Conservation (phyloP, 2,329 filamentous ascomycete genomes). For the Penicillium occitanis region DNA sequence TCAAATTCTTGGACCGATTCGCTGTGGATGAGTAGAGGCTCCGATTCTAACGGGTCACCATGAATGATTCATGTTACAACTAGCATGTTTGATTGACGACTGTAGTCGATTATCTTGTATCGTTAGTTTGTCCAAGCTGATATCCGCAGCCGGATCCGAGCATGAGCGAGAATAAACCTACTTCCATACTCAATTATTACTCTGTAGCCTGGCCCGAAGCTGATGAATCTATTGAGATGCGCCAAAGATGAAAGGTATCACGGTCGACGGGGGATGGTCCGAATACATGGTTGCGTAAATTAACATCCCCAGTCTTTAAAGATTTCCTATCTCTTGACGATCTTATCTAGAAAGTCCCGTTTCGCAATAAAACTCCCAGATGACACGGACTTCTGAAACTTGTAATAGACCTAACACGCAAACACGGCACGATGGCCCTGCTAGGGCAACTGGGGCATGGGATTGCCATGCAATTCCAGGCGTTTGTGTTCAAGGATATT, state of each 20-base stretch:
- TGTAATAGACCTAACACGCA: not conserved
- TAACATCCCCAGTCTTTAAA: too few relatives aligned
- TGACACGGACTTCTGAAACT: not conserved
- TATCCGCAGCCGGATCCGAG: not conserved
- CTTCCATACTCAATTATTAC: not conserved
- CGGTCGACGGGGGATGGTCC: too few relatives aligned
- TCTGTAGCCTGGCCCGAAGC: not conserved
- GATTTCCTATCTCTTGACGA: too few relatives aligned
- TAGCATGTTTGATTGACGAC: not conserved
- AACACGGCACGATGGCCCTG: not conserved
- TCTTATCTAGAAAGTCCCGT: too few relatives aligned
- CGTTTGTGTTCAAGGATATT: not conserved
- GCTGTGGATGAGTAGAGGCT: slow-evolving; percentile 51
- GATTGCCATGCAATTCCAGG: not conserved
- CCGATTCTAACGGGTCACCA: not conserved
- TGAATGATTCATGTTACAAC: too few relatives aligned
- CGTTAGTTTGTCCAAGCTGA: not conserved
- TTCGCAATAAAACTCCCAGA: too few relatives aligned
- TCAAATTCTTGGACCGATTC: slow-evolving; percentile 67
- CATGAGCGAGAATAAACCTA: not conserved
- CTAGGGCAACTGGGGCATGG: not conserved
- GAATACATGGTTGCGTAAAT: too few relatives aligned
- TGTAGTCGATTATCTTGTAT: not conserved
- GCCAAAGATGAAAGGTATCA: too few relatives aligned
- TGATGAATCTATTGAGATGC: too few relatives aligned